Percentiles rank a stretch among this genome's conserved stretches.
Evolutionary conservation across 345 rosid species (phyloP).

Genomic region (Brassica juncea): DNA sequence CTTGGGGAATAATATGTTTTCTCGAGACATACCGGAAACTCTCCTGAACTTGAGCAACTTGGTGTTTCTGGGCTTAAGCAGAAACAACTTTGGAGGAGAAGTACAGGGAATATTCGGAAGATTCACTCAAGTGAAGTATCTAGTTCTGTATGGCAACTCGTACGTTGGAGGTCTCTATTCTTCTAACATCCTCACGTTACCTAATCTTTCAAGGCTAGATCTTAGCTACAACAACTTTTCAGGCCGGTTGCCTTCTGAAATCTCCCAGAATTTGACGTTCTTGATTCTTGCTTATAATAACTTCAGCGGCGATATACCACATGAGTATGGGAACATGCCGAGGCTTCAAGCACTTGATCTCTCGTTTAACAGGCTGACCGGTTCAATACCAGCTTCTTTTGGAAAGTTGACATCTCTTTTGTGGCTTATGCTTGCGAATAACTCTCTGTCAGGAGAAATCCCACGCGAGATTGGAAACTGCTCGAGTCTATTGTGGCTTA

Average conservation of each 20-base stretch:
- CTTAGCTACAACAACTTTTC: conserved; percentile 78
- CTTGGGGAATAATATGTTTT: conserved; percentile 70
- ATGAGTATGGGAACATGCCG: conserved; percentile 63
- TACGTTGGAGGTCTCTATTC: conserved; percentile 60
- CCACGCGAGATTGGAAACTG: conserved; percentile 78
- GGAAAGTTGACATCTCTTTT: conserved; percentile 74
- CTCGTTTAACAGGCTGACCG: conserved; percentile 69
- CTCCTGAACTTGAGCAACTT: conserved; percentile 58
- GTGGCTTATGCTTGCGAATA: conserved; percentile 95
- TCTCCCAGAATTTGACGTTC: conserved; percentile 57
- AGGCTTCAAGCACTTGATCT: conserved; percentile 81
- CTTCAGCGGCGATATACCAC: conserved; percentile 69
- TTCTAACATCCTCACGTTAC: conserved; percentile 68
- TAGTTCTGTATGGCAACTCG: conserved; percentile 58
- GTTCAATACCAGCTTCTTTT: conserved; percentile 63
- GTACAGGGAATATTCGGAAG: conserved; percentile 72
- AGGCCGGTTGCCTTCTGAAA: conserved; percentile 60
- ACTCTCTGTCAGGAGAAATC: conserved; percentile 62
- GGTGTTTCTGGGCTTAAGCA: conserved; percentile 69
- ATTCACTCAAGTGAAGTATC: conserved; percentile 49
- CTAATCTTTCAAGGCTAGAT: conserved; percentile 61
- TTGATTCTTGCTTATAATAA: conserved; percentile 65
- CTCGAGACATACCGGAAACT: conserved; percentile 60
- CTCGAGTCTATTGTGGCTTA: conserved; percentile 84
- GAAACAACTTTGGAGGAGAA: conserved; percentile 62